Base-by-base conservation (phyloP, 2,329 filamentous ascomycete species). In the Nannizziopsis barbatae region DNA sequence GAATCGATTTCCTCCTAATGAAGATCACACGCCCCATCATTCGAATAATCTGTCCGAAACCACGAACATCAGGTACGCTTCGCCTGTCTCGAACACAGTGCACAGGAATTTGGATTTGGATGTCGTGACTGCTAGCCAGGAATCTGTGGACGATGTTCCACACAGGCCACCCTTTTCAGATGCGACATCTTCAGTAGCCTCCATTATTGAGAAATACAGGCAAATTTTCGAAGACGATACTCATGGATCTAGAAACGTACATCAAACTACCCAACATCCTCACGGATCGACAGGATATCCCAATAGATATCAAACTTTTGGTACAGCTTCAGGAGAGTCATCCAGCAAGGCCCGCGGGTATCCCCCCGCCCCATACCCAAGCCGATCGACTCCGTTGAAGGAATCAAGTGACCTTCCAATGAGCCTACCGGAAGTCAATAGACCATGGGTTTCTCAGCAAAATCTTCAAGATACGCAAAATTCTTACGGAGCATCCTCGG, bases 131-230 rank as follows among this genome's bases (percentile, higher is more conserved):
- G 30, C 20, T 10, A 17, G 38, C 14, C 18, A 46, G 3, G 20
- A 42, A 11, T 36, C 38, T 7, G 17, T 18, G 14, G 38, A 41
- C 17, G 31, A 15, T 27, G 33, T 30, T 14, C n/a, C 45, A 22
- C 9, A 12, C 12, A 27, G 36, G n/a, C 42, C 45, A 3, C 22
- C 42, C 7, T 37, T 14, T 3, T 42, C 38, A 15, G 17, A 32
- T 17, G 38, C 36, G 20, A 47, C 17, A 1, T 47, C 45, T 2
- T 47, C 45, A 2, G 45, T 47, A n/a, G 41, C 45, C 14, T 47
- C 45, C 9, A 47, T 47, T 37, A 42, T 47, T 30, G 38, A 47
- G 7, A 47, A 36, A 22, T 47, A 47, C 38, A 27, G 37, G 15
- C 37, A 35, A 36, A n/a, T 47, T 9, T 32, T 17, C 14, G 45